These are phyloP conservation scores for Pholiota molesta DNA, from an alignment of 768 basidiomycete genomes.

Conservation along the genomic window DNA sequence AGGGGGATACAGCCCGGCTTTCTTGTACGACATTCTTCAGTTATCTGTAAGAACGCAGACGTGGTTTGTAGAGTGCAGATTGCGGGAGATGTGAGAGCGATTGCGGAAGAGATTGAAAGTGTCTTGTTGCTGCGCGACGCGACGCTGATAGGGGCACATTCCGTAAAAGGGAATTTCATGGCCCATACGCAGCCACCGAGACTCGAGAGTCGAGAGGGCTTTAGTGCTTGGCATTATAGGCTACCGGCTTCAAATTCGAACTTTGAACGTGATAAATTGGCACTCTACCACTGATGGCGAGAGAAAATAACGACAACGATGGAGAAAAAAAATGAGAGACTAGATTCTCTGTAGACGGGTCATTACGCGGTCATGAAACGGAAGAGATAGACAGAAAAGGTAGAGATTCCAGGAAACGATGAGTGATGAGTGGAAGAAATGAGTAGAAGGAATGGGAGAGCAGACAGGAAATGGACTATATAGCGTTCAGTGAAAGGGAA, in stretches of 20 bases:
- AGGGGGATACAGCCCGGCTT: conserved; percentile 57
- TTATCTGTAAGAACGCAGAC: not conserved
- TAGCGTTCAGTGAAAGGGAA: not conserved
- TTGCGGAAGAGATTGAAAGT: conserved; percentile 7
- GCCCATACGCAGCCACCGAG: too few species aligned
- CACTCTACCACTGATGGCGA: too few species aligned
- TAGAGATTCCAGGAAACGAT: not conserved
- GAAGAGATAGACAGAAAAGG: conserved; percentile 2
- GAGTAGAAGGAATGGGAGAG: not conserved
- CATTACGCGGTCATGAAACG: conserved; percentile 21
- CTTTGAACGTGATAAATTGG: too few species aligned
- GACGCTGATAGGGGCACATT: conserved; percentile 17
- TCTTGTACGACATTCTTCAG: conserved; percentile 42
- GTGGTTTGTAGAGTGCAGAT: not conserved
- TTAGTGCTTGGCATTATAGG: too few species aligned
- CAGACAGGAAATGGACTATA: not conserved
- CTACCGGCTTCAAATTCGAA: too few species aligned
- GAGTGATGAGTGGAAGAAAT: not conserved
- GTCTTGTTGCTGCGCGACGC: conserved; percentile 24
- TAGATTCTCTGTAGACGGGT: not conserved
- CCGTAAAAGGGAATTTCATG: conserved; percentile 9
- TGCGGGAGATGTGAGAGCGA: conserved; percentile 15
- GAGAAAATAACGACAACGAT: too few species aligned
- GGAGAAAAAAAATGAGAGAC: too few species aligned
- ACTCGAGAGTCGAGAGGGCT: too few species aligned